A percentile compares a stretch with the other conserved stretches of the same genome.
phyloP scores from a whole-genome alignment of 176 grass and related monocot genomes.

The Lolium multiflorum region DNA sequence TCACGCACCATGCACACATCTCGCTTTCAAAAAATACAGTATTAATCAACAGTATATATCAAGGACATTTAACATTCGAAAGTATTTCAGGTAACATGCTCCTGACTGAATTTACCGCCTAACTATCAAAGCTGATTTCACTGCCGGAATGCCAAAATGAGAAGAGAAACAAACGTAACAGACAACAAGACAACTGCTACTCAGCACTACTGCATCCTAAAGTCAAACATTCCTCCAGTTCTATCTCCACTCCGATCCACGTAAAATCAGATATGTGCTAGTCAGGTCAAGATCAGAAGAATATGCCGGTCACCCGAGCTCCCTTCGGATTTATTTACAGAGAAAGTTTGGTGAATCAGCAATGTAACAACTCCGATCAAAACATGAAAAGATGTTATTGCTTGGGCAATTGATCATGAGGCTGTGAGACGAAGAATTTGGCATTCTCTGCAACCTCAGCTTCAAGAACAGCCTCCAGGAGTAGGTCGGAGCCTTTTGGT shows the following conservation, averaged over 20 bases:
- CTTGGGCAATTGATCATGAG: constrained; percentile 54
- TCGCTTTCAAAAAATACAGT: neutral
- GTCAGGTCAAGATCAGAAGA: neutral
- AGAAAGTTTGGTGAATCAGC: neutral
- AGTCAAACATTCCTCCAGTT: neutral
- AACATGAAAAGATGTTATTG: constrained; percentile 29
- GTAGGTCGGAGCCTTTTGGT: constrained; percentile 70
- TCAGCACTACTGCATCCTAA: neutral
- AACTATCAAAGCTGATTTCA: neutral
- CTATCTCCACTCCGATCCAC: neutral
- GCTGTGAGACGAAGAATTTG: constrained; percentile 67
- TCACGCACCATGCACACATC: neutral
- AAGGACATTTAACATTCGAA: neutral
- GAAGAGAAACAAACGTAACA: neutral
- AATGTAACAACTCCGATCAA: neutral
- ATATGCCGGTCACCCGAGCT: neutral
- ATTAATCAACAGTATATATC: neutral
- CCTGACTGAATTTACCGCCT: neutral
- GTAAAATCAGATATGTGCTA: neutral
- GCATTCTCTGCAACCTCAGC: constrained; percentile 82
- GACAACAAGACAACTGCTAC: neutral
- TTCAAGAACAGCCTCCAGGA: constrained; percentile 86
- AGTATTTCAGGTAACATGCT: neutral
- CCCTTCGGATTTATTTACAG: constrained; percentile 10
- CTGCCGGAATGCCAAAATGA: neutral